Conservation (phyloP, 805 yeast genomes). For the Monosporozyma aerobia region DNA sequence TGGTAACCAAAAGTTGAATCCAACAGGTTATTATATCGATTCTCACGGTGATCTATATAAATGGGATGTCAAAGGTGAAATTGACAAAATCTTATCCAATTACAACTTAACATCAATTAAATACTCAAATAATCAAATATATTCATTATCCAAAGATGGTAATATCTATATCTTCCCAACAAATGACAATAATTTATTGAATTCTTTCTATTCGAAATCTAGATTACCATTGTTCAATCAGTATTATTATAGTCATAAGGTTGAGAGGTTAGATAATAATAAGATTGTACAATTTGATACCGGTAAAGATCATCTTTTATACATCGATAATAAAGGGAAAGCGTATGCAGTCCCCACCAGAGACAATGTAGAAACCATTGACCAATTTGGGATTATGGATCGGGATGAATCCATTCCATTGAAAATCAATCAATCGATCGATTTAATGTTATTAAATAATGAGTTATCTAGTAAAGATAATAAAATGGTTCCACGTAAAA, state of each 20-base stretch:
- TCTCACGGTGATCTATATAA: not conserved
- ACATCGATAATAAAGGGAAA: constrained; percentile 49
- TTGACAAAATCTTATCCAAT: not conserved
- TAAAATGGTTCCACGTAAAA: constrained; percentile 32
- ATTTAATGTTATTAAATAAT: constrained; percentile 19
- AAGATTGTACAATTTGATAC: constrained; percentile 39
- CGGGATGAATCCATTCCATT: constrained; percentile 42
- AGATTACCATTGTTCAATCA: not conserved
- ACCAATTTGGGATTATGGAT: constrained; percentile 79
- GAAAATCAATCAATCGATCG: constrained; percentile 39
- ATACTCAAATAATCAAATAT: not conserved
- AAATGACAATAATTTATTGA: not conserved
- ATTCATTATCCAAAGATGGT: not conserved
- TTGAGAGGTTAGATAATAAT: constrained; percentile 34
- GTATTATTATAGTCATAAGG: not conserved
- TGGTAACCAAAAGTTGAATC: not conserved
- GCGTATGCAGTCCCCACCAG: constrained; percentile 53
- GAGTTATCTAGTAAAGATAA: constrained; percentile 10
- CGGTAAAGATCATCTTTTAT: constrained; percentile 65
- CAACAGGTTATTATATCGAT: not conserved
- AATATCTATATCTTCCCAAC: not conserved
- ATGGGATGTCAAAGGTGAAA: not conserved
- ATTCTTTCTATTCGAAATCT: not conserved
- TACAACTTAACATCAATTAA: not conserved
- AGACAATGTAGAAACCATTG: constrained; percentile 35